phyloP scores from a whole-genome alignment of 805 yeast genomes.

The Jamesozyma jinghongensis region DNA sequence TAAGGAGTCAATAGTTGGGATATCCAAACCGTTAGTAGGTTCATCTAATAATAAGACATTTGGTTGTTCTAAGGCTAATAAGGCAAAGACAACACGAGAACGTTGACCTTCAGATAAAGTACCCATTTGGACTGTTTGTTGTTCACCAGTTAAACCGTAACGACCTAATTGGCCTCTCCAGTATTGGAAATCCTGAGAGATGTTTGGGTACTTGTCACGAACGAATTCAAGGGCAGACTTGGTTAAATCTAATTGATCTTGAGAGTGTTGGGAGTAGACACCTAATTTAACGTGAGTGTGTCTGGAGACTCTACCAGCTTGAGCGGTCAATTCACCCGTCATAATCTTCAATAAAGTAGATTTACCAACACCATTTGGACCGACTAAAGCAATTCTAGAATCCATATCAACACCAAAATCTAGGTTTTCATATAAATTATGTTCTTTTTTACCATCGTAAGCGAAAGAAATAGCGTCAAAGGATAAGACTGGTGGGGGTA shows the following conservation, averaged over 20 bases:
- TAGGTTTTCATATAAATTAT: conserved; percentile 80
- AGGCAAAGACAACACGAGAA: conserved; percentile 96
- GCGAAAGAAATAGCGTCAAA: conserved; percentile 92
- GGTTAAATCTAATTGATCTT: conserved; percentile 93
- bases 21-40: conserved; percentile 99
- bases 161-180: conserved; percentile 98
- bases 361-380: conserved; percentile 99
- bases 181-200: conserved; percentile 97
- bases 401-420: conserved; percentile 99
- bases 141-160: conserved; percentile 97
- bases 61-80: conserved; percentile 90
- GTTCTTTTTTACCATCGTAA: conserved; percentile 73
- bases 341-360: conserved; percentile 90
- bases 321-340: conserved; percentile 90
- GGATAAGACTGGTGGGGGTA: conserved; percentile 97
- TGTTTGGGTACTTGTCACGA: conserved; percentile 79
- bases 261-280: conserved; percentile 98
- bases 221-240: conserved; percentile 94
- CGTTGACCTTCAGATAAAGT: conserved; percentile 98
- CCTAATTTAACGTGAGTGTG: conserved; percentile 97
- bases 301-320: conserved; percentile 90
- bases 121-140: conserved; percentile 97
- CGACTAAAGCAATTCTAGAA: conserved; percentile 94
- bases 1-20: conserved; percentile 94
- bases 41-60: conserved; percentile 93